Percentiles rank a stretch among this genome's conserved stretches.
phyloP scores from a whole-genome alignment of 352 stramenopile genomes.

The Phytophthora fragariae region DNA sequence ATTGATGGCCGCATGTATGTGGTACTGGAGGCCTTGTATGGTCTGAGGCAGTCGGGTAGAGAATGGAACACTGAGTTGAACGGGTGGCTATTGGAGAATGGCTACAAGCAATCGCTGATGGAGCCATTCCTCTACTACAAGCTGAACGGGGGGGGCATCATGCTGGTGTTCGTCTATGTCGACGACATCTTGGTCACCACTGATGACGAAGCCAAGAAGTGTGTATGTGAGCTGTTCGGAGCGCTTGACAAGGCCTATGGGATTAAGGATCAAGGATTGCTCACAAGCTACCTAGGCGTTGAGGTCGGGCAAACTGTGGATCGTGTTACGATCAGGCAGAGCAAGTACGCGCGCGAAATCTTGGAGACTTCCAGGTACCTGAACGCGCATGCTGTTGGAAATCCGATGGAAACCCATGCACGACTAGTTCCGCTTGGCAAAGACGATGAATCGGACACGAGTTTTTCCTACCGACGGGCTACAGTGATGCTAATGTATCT shows the following conservation, averaged over 20 bases:
- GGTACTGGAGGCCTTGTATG: not conserved
- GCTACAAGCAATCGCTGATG: not conserved
- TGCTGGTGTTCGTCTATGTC: not conserved
- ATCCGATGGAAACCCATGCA: not conserved
- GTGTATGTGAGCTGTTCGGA: not conserved
- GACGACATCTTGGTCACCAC: not conserved
- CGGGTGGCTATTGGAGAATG: not conserved
- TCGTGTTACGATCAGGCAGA: not conserved
- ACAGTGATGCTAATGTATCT: not conserved
- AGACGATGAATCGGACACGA: not conserved
- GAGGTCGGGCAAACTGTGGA: not conserved
- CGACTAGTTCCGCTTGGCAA: not conserved
- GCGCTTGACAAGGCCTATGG: not conserved
- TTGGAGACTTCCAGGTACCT: not conserved
- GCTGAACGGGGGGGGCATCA: not conserved
- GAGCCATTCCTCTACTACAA: not conserved
- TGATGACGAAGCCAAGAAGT: not conserved
- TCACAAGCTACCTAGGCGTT: not conserved
- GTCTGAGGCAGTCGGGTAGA: not conserved
- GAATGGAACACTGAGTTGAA: not conserved
- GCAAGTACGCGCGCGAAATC: not conserved
- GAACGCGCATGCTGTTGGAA: not conserved
- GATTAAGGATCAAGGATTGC: not conserved
- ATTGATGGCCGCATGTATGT: not conserved
- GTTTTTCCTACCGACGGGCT: not conserved